phyloP scores from a whole-genome alignment of 192 early-diverging fungal species.

The Coemansia sp. region DNA sequence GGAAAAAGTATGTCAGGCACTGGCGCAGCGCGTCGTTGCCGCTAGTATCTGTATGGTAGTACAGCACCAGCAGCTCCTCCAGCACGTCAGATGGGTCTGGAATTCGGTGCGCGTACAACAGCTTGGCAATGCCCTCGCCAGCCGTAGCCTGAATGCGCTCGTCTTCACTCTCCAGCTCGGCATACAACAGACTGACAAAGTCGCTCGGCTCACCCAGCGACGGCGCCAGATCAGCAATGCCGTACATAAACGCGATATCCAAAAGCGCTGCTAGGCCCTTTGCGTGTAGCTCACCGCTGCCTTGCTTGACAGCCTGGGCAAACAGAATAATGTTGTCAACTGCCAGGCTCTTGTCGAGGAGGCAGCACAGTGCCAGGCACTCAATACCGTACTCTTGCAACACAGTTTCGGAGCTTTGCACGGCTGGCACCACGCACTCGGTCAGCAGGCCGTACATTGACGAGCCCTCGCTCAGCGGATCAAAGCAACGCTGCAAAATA shows the following conservation, averaged over 20 bases:
- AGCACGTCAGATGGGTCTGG: slow-evolving; percentile 54
- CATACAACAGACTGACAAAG: slow-evolving; percentile 55
- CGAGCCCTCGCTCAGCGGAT: slow-evolving; percentile 68
- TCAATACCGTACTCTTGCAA: slow-evolving; percentile 78
- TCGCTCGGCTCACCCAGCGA: slow-evolving; percentile 46
- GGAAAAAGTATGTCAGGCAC: slow-evolving; percentile 89
- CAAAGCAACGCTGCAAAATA: slow-evolving; percentile 67
- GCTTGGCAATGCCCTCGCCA: slow-evolving; percentile 74
- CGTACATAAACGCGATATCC: slow-evolving; percentile 55
- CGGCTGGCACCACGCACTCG: slow-evolving; percentile 69
- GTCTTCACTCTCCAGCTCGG: slow-evolving; percentile 60
- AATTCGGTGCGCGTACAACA: slow-evolving; percentile 61
- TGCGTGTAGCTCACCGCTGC: slow-evolving; percentile 57
- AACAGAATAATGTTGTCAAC: slow-evolving; percentile 73
- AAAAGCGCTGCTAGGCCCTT: slow-evolving; percentile 69
- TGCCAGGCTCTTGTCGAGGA: slow-evolving; percentile 72
- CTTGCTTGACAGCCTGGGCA: slow-evolving; percentile 59
- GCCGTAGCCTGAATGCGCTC: slow-evolving; percentile 67
- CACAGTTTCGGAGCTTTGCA: slow-evolving; percentile 64
- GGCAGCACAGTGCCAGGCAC: slow-evolving; percentile 78
- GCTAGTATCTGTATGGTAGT: slow-evolving; percentile 73
- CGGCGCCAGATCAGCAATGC: slow-evolving; percentile 44
- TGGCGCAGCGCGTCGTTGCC: slow-evolving; percentile 71
- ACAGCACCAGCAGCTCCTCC: slow-evolving; percentile 73
- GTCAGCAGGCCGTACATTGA: slow-evolving; percentile 73